phyloP scores from a whole-genome alignment of 202 grass and related monocot genomes.

The Zoysia matrella region DNA sequence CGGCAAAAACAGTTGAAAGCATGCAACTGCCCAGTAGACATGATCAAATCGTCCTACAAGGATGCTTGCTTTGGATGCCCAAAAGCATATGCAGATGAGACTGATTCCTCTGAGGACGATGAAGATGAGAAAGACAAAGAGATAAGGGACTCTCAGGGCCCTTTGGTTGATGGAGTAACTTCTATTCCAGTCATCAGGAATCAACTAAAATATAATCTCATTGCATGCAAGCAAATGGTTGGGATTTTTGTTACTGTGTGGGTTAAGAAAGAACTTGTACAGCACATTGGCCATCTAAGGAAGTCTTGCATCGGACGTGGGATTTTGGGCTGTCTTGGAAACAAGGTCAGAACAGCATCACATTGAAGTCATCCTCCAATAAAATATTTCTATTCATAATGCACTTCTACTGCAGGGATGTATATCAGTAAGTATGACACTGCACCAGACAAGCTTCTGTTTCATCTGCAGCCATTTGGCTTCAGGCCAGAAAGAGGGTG shows the following conservation, averaged over 20 bases:
- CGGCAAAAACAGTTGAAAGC: conserved; percentile 66
- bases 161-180: conserved; percentile 41
- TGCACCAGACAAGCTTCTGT: conserved; percentile 95
- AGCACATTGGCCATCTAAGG: conserved; percentile 87
- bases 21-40: conserved; percentile 78
- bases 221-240: conserved; percentile 92
- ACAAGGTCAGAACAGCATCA: conserved; percentile 72
- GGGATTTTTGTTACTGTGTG: conserved; percentile 93
- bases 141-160: conserved; percentile 49
- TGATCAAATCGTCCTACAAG: conserved; percentile 67
- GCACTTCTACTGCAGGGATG: conserved; percentile 71
- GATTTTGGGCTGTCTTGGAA: conserved; percentile 93
- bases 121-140: conserved; percentile 54
- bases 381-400: conserved; percentile 27
- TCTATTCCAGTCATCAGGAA: conserved; percentile 49
- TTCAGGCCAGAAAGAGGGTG: conserved; percentile 98
- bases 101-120: conserved; percentile 74
- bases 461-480: conserved; percentile 97
- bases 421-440: conserved; percentile 95
- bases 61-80: conserved; percentile 74
- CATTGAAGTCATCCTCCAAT: conserved; percentile 24
- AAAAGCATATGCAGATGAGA: conserved; percentile 49
- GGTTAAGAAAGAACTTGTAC: conserved; percentile 85
- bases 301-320: conserved; percentile 85
- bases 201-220: conserved; percentile 78